Percentiles rank a stretch among this genome's conserved stretches.
Conservation (phyloP, 148 eudicot genomes). For the Rhododendron molle region DNA sequence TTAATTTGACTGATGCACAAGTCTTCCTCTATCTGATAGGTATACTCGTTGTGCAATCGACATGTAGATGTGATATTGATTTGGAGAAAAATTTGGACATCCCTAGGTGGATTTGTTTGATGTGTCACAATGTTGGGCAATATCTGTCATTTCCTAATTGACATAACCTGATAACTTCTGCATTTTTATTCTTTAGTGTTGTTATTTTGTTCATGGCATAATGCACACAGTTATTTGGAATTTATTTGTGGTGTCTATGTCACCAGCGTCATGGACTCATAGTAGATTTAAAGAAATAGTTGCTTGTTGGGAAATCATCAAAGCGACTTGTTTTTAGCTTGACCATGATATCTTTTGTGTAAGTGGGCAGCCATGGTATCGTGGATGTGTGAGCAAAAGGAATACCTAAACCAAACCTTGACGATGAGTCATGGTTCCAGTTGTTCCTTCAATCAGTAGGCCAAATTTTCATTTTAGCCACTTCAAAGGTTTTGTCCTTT, state of each 20-base stretch:
- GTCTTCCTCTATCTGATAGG: neutral
- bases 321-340: neutral
- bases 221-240: neutral
- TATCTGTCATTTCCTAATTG: neutral
- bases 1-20: neutral
- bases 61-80: neutral
- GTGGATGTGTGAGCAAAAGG: neutral
- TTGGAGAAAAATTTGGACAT: neutral
- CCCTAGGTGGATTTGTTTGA: neutral
- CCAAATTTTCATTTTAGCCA: neutral
- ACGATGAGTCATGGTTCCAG: neutral
- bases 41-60: neutral
- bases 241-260: neutral
- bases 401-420: neutral
- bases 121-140: neutral
- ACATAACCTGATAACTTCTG: neutral
- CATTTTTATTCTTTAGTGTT: neutral
- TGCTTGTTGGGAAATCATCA: neutral
- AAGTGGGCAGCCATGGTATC: neutral
- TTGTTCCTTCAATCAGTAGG: neutral
- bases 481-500: neutral
- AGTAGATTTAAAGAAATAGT: neutral
- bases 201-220: neutral
- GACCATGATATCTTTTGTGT: neutral
- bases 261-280: conserved; percentile 4